Evolutionary conservation across 2,329 filamentous ascomycete genomes (phyloP).

Genomic region (Bipolaris gigantea): DNA sequence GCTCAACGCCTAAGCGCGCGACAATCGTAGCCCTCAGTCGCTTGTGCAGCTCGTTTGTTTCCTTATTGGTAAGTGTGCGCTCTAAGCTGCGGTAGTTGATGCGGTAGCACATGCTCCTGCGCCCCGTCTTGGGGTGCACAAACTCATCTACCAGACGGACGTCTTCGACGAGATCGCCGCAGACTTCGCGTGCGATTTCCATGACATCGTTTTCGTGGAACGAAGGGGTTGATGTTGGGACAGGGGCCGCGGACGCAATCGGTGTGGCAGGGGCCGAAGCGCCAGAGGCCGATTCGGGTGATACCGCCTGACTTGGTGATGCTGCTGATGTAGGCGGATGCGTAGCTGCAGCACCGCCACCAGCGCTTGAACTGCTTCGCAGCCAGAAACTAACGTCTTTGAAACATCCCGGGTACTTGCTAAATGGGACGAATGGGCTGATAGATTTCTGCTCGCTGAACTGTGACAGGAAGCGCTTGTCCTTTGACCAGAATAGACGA

Average conservation of each 20-base stretch:
- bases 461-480: conserved; percentile 82
- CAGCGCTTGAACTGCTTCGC: conserved; percentile 22
- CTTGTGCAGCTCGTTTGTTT: conserved; percentile 76
- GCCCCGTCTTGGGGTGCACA: conserved; percentile 79
- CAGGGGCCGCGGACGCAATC: conserved; percentile 45
- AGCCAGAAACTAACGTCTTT: conserved; percentile 98
- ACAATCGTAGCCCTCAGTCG: conserved; percentile 67
- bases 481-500: conserved; percentile 90
- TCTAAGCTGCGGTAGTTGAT: conserved; percentile 94
- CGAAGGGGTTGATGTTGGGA: conserved; percentile 17
- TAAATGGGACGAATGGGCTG: conserved; percentile 79
- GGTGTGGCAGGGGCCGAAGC: not conserved
- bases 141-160: conserved; percentile 85
- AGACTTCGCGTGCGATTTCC: conserved; percentile 85
- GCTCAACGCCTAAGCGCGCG: conserved; percentile 73
- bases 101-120: conserved; percentile 85
- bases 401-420: conserved; percentile 83
- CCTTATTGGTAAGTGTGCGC: conserved; percentile 80
- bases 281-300: conserved; percentile 6
- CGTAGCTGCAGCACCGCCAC: conserved; percentile 26
- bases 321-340: conserved; percentile 14
- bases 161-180: conserved; percentile 84
- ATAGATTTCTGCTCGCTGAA: conserved; percentile 60
- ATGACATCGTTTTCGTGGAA: conserved; percentile 98
- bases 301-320: not conserved